These are phyloP conservation scores for Trichophyton benhamiae DNA, from an alignment of 2,329 filamentous ascomycete species.

Conservation along the genomic window DNA sequence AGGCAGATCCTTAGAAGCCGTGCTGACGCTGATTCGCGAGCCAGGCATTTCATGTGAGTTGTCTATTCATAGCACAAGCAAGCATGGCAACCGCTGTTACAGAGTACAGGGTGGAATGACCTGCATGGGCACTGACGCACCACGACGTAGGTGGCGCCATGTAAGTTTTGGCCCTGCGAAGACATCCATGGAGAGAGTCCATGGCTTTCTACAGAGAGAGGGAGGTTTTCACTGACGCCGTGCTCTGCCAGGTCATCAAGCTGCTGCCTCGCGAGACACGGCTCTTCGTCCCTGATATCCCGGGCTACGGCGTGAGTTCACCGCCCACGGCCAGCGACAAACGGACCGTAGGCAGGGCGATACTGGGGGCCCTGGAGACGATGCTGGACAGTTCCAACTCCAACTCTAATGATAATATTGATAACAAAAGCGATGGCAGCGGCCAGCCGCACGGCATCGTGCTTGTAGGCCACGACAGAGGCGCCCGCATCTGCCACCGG, in stretches of 20 bases:
- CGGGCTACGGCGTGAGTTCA: constrained; percentile 36
- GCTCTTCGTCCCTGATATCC: constrained; percentile 38
- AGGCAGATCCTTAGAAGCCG: not conserved
- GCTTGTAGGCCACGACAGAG: constrained; percentile 40
- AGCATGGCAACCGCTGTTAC: not conserved
- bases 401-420: too few relatives aligned
- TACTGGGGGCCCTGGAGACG: constrained; percentile 9
- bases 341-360: constrained; percentile 11
- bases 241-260: constrained; percentile 21
- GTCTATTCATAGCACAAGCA: not conserved
- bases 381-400: not conserved
- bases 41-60: constrained; percentile 6
- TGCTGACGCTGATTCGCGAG: not conserved
- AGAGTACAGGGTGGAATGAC: not conserved
- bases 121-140: constrained; percentile 3
- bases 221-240: constrained; percentile 7
- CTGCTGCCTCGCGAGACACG: constrained; percentile 29
- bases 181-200: too few relatives aligned
- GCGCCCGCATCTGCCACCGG: constrained; percentile 39
- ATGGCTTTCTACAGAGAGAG: not conserved
- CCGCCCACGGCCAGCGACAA: constrained; percentile 19
- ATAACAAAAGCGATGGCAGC: not conserved
- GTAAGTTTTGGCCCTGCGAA: constrained; percentile 7
- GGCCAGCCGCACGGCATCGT: constrained; percentile 23
- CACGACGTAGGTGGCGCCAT: constrained; percentile 10